Evolutionary conservation across 345 rosid genomes (phyloP).

Genomic region (Bruguiera parviflora): DNA sequence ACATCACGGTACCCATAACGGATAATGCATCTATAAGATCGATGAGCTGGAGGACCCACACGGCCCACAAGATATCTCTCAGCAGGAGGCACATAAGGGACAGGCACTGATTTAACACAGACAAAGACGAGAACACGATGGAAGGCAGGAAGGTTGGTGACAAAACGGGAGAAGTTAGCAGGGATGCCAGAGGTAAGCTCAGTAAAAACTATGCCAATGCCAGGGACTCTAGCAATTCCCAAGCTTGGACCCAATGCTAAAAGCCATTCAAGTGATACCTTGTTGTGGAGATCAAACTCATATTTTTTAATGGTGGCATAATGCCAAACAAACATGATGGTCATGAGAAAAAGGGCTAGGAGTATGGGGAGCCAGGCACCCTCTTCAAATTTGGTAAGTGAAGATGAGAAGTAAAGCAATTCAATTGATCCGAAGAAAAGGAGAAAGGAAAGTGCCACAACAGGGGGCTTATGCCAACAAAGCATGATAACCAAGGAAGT

Average conservation of each 20-base stretch:
- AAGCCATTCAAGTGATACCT: conserved; percentile 96
- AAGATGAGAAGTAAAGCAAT: conserved; percentile 95
- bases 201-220: conserved; percentile 90
- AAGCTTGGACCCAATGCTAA: conserved; percentile 88
- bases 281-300: conserved; percentile 92
- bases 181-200: conserved; percentile 95
- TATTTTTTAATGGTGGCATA: conserved; percentile 88
- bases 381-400: conserved; percentile 87
- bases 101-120: conserved; percentile 92
- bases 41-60: conserved; percentile 79
- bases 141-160: conserved; percentile 97
- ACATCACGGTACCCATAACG: conserved; percentile 96
- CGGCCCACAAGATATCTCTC: conserved; percentile 96
- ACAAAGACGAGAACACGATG: conserved; percentile 87
- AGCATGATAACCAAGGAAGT: conserved; percentile 81
- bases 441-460: conserved; percentile 66
- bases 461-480: conserved; percentile 89
- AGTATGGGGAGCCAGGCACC: conserved; percentile 99
- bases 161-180: conserved; percentile 95
- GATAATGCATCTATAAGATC: conserved; percentile 86
- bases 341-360: conserved; percentile 79
- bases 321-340: conserved; percentile 95
- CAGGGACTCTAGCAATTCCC: conserved; percentile 89
- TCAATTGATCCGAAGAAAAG: conserved; percentile 85
- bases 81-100: conserved; percentile 78